Evolutionary conservation across 2,329 filamentous ascomycete species (phyloP), one percentile per base, ranked within the genome.

Genomic region (Alternaria sp.): DNA sequence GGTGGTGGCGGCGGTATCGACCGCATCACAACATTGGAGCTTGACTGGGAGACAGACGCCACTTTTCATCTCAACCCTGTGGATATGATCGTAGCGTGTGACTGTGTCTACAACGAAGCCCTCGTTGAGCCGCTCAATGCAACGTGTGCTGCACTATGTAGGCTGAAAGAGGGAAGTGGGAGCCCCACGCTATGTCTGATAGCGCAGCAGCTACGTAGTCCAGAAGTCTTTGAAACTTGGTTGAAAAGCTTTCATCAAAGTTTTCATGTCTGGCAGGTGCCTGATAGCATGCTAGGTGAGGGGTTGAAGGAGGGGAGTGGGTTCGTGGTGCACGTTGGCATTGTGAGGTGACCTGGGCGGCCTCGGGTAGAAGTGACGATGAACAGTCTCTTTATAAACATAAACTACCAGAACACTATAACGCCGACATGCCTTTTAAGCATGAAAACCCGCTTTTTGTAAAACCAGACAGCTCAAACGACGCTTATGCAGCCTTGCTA

Each of bases 71-170:
- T 82, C 7, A 82, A 84, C 0, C 85, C 87, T 62, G 85, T 95
- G 66, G 91, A 96, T 71, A 79, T 88, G 14, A 82, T 98, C 11
- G 76, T 98, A 36, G 93, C 93, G 4, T 96, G 93, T 74, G 95
- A 99, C 78, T 97, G 94, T 78, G 90, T 99, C 68, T 99, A 96
- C 82, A 99, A 98, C 79, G 92, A 97, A 66, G 87, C 91, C 3
- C 85, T 98, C 3, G 87, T 98, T 24, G 82, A 86, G 43, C 93
- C 94, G 0, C 87, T 98, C 49, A 91, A 95, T n/a, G 86, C 89
- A 69, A 91, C 92, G 0, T 96, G 92, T 75, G 87, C 83, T 6
- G 91, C 96, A 63, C 84, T 89, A 24, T 96, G 93, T 77, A 81
- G 81, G 9, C 78, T 94, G 16, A 83, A 89, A 7, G 28, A 49